These are phyloP conservation scores for Cubamyces lactineus DNA, from an alignment of 768 basidiomycete species.

Conservation along the genomic window DNA sequence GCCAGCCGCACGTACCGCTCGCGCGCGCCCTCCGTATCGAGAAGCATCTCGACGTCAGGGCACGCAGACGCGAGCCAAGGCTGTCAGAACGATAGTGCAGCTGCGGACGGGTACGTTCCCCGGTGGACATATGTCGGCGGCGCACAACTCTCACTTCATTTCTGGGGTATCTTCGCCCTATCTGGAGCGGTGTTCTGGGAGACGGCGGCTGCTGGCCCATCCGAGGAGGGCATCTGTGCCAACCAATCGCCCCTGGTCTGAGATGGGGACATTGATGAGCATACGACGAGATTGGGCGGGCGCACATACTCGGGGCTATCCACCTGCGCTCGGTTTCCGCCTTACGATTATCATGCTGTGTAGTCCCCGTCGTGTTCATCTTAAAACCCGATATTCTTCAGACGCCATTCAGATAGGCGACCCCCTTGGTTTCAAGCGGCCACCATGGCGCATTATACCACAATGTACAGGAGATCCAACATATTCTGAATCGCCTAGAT, in stretches of 20 bases:
- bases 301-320: constrained; percentile 18
- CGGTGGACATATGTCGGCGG: constrained; percentile 24
- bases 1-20: background rate
- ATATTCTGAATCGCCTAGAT: too few species aligned
- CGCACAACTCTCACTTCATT: constrained; percentile 16
- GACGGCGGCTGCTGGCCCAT: background rate
- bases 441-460: too few species aligned
- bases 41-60: constrained; percentile 1
- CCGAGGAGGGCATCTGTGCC: constrained; percentile 4
- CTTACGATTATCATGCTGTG: too few species aligned
- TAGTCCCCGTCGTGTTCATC: too few species aligned
- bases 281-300: background rate
- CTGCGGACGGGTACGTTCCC: constrained; percentile 7
- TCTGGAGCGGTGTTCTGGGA: background rate
- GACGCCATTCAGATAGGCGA: too few species aligned
- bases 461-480: too few species aligned
- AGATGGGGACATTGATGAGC: constrained; percentile 10
- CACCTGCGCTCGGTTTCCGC: background rate
- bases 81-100: background rate
- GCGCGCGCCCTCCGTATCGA: constrained; percentile 4
- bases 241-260: constrained; percentile 14
- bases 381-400: too few species aligned
- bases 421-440: too few species aligned
- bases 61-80: constrained; percentile 2
- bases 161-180: constrained; percentile 15